Base-by-base conservation (phyloP, 495 filamentous ascomycete species). In the Polyplosphaeria fusca region DNA sequence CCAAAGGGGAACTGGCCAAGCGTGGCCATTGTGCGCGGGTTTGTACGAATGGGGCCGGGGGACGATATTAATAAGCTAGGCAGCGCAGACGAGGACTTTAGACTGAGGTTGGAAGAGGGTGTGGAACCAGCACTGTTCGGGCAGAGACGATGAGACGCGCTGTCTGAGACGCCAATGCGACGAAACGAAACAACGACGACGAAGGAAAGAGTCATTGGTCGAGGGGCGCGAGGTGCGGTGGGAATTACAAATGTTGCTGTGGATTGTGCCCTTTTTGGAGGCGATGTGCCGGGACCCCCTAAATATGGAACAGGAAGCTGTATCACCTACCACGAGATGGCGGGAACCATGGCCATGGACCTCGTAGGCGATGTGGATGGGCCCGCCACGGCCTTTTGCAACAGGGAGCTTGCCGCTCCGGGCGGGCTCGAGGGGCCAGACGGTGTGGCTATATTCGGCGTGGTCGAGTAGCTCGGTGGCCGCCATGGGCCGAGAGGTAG, bases 311-410 rank as follows among this genome's bases (percentile, higher is more conserved):
- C 40, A 22, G n/a, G 28, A 11, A 27, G 24, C 18, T 53, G 47
- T 25, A 11, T 19, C 13, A 78, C 85, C 46, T 78, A 91, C 88
- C 55, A 92, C 74, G 38, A 93, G 68, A 62, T 85, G 82, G 24
- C 79, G 72, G 11, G 82, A 79, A 0, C 89, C 89, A 23, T 77
- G 74, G 38, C 89, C 89, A 73, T 95, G 89, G 27, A 91, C 77
- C 65, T 94, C 87, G 73, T 84, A 91, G 41, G 79, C 74, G 46
- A 92, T 82, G 9, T 86, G 78, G 47, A 89, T 70, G 0, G 86
- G 86, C 0, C 86, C 86, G 19, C 86, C 86, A 60, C 87, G 73
- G 26, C 74, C 78, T 11, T 73, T 68, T 3, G 84, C 87, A 30
- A 89, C 86, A 1, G 78, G 66, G n/a, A 77, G 58, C 46, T 75